Evolutionary conservation across 805 yeast species (phyloP).

Genomic region (Peterozyma xylosa): DNA sequence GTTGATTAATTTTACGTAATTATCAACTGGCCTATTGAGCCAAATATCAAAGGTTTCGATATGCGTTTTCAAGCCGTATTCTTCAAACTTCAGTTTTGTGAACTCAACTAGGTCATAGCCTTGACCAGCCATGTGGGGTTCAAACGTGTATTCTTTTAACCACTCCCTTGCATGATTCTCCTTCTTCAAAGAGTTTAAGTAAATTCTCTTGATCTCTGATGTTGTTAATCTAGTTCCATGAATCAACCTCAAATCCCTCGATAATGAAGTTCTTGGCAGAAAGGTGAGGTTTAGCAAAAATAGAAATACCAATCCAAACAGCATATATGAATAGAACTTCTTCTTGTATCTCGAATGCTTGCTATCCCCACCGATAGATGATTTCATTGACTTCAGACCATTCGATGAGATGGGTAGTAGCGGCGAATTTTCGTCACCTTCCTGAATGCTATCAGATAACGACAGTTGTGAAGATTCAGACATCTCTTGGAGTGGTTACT

Average conservation of each 20-base stretch:
- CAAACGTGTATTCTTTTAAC: slow-evolving; percentile 29
- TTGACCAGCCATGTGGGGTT: slow-evolving; percentile 41
- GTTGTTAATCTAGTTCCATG: slow-evolving; percentile 60
- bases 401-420: not conserved
- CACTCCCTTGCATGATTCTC: slow-evolving; percentile 24
- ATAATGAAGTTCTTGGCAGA: slow-evolving; percentile 76
- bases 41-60: slow-evolving; percentile 52
- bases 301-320: slow-evolving; percentile 43
- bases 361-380: not conserved
- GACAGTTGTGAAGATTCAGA: too few species aligned
- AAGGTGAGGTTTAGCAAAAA: slow-evolving; percentile 60
- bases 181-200: slow-evolving; percentile 31
- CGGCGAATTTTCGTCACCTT: not conserved
- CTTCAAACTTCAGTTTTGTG: slow-evolving; percentile 40
- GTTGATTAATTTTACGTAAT: slow-evolving; percentile 28
- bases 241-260: slow-evolving; percentile 71
- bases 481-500: too few species aligned
- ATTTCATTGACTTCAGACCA: not conserved
- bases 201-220: slow-evolving; percentile 62
- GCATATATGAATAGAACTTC: slow-evolving; percentile 36
- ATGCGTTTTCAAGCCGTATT: slow-evolving; percentile 41
- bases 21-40: slow-evolving; percentile 43
- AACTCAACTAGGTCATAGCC: slow-evolving; percentile 35
- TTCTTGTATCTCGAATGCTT: slow-evolving; percentile 12
- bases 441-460: too few species aligned